phyloP scores from a whole-genome alignment of 768 basidiomycete species.

The Amanita muscaria region DNA sequence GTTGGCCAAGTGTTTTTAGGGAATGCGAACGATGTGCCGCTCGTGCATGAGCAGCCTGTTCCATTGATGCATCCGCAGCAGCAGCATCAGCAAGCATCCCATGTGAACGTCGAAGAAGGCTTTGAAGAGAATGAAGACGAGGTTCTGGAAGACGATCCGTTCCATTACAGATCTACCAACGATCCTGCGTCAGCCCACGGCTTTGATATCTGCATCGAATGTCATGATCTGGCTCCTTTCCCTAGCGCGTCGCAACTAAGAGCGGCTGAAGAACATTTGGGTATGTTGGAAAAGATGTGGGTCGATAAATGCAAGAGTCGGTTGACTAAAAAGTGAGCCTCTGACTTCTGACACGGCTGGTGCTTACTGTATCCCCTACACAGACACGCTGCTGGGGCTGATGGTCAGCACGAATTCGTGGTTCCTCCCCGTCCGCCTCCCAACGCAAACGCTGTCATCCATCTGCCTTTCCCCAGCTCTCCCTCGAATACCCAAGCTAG shows the following conservation, averaged over 20 bases:
- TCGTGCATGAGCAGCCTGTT: constrained; percentile 23
- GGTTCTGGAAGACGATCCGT: constrained; percentile 27
- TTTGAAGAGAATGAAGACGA: background rate
- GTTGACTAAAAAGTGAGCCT: constrained; percentile 16
- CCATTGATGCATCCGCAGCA: constrained; percentile 20
- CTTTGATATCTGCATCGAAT: constrained; percentile 84
- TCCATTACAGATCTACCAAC: constrained; percentile 34
- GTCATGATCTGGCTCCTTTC: constrained; percentile 73
- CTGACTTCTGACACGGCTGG: background rate
- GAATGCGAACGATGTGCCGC: constrained; percentile 74
- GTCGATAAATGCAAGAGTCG: constrained; percentile 29
- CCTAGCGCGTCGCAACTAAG: constrained; percentile 58
- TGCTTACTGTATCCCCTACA: background rate
- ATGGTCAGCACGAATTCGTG: constrained; percentile 16
- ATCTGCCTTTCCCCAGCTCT: constrained; percentile 67
- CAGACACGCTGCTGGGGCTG: background rate
- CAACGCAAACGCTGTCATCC: constrained; percentile 61
- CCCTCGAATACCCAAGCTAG: constrained; percentile 45
- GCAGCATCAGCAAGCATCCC: background rate
- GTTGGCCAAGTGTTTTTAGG: constrained; percentile 73
- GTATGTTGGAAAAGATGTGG: constrained; percentile 61
- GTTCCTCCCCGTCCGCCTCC: constrained; percentile 61
- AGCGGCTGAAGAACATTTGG: constrained; percentile 69
- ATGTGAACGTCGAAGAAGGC: background rate
- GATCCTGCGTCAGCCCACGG: constrained; percentile 46